Percentiles rank a stretch among this genome's conserved stretches.
Conservation (phyloP, 495 filamentous ascomycete genomes). For the Penicillium tannophilum region DNA sequence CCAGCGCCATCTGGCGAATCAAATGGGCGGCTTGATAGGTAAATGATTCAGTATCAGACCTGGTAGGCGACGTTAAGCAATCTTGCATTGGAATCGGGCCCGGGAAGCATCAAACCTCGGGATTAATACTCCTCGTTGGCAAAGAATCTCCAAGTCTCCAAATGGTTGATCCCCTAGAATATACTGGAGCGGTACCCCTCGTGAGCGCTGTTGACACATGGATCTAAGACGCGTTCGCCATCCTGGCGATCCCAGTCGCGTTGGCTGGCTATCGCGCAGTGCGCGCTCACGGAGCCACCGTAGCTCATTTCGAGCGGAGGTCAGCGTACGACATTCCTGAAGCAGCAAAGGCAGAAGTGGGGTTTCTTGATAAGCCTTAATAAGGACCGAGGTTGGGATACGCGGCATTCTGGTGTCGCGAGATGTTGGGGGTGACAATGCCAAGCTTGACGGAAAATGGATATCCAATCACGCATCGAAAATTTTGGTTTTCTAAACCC, state of each 20-base stretch:
- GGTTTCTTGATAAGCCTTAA: constrained; percentile 55
- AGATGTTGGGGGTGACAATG: not conserved
- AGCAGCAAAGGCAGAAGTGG: constrained; percentile 69
- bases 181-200: constrained; percentile 82
- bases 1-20: constrained; percentile 28
- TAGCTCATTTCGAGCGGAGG: constrained; percentile 73
- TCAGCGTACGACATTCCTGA: constrained; percentile 65
- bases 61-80: constrained; percentile 21
- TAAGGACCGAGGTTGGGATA: constrained; percentile 60
- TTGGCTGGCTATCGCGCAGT: constrained; percentile 17
- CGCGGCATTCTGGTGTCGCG: constrained; percentile 66
- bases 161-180: constrained; percentile 89
- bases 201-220: constrained; percentile 60
- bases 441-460: constrained; percentile 3
- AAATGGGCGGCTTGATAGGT: constrained; percentile 56
- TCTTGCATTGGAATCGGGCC: not conserved
- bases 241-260: constrained; percentile 13
- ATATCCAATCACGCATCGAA: too few relatives aligned
- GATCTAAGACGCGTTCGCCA: constrained; percentile 41
- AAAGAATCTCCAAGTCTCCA: constrained; percentile 77
- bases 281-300: constrained; percentile 81
- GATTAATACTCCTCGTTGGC: constrained; percentile 76
- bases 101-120: constrained; percentile 59
- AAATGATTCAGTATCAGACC: constrained; percentile 73
- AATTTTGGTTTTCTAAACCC: too few relatives aligned